A percentile compares a stretch with the other conserved stretches of the same genome.
phyloP scores from a whole-genome alignment of 1,139 yeast genomes.

The Candida mesenterica region DNA sequence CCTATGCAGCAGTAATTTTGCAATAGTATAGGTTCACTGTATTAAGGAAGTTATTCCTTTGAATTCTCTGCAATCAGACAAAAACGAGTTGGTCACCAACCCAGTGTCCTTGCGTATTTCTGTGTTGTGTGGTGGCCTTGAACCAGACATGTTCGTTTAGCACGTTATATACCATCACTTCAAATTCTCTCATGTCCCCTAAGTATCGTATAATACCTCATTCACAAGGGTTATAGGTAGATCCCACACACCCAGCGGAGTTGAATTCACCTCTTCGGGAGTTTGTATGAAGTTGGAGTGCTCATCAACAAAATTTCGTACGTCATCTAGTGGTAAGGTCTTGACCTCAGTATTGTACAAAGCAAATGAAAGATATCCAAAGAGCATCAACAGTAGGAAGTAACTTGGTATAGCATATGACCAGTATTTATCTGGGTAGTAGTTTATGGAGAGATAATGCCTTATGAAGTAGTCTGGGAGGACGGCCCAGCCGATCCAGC shows the following conservation, averaged over 20 bases:
- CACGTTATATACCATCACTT: no score
- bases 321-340: constrained; percentile 58
- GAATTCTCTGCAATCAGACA: no score
- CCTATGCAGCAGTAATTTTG: background rate
- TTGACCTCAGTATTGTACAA: constrained; percentile 71
- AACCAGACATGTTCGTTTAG: no score
- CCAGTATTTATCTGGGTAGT: constrained; percentile 90
- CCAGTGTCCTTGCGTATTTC: no score
- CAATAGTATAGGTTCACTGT: no score
- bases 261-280: constrained; percentile 38
- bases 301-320: constrained; percentile 67
- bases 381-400: constrained; percentile 66
- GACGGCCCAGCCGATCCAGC: constrained; percentile 70
- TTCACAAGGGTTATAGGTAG: constrained; percentile 72
- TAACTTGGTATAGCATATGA: constrained; percentile 72
- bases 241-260: constrained; percentile 85
- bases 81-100: no score
- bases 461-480: constrained; percentile 55
- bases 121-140: no score
- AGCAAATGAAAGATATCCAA: constrained; percentile 66
- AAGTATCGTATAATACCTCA: constrained; percentile 53
- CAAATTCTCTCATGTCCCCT: no score
- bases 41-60: no score
- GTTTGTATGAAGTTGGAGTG: constrained; percentile 51
- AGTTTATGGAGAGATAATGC: constrained; percentile 55